Base-by-base conservation (phyloP, 495 filamentous ascomycete genomes). In the Aspergillus asperescens region DNA sequence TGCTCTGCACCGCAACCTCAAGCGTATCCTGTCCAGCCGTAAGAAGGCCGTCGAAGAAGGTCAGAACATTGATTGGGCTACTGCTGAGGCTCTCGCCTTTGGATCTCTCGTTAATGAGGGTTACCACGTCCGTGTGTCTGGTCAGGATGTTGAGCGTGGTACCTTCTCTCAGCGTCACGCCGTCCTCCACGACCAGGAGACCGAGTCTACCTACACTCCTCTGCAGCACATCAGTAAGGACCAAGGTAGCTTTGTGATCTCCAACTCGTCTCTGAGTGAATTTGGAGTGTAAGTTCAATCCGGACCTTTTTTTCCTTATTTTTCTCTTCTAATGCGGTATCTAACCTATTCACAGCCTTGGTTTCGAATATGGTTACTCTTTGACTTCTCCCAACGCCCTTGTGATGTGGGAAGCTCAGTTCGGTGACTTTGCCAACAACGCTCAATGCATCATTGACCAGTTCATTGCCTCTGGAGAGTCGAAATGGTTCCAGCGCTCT, bases 341-440 rank as follows among this genome's bases (percentile, higher is more conserved):
- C 43, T 50, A 22, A 47, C 68, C 71, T 61, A 73, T 52, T 23
- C 48, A 8, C 56, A 82, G 80, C 61, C 87, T 98, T 58, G 93
- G 93, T 52, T 98, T 98, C 66, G 93, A 98, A 70, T 98, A 98
- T 63, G 93, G 93, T 61, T 98, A 98, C 76, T 97, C 94, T 7
- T 73, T 98, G 40, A 94, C 89, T 49, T 96, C 94, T 38, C 93
- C 93, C 32, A 92, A 95, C 67, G 93, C 92, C 34, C 81, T 98
- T 24, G 90, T 97, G 54, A 91, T 98, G 81, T 98, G 93, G 93
- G 93, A 98, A 72, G 93, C 93, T 27, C 93, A 98, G 74, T 98
- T 98, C 68, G 93, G 93, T 76, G 93, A 98, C 72, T 98, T 98
- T 59, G 93, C 91, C 77, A 98, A 98, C 81, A 97, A 96, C 71